A percentile compares a stretch with the other conserved stretches of the same genome.
phyloP scores from a whole-genome alignment of 257 asterid genomes.

The Sherardia arvensis region DNA sequence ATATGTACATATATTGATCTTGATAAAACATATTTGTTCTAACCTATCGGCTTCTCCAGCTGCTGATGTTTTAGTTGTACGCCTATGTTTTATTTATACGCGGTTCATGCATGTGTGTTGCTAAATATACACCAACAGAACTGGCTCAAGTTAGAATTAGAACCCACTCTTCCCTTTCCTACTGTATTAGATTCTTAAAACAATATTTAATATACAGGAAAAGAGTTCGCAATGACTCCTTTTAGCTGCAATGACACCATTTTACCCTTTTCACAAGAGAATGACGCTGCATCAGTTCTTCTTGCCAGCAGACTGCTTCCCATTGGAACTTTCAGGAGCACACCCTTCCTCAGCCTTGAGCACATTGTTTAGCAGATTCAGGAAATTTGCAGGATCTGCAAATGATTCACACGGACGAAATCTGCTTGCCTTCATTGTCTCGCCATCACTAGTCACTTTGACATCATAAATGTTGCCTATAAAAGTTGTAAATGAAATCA shows the following conservation, averaged over 20 bases:
- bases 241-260: too few species aligned
- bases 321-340: slow-evolving; percentile 33
- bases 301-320: slow-evolving; percentile 26
- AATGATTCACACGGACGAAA: slow-evolving; percentile 56
- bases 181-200: not conserved
- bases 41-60: not conserved
- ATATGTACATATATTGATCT: not conserved
- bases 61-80: not conserved
- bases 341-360: slow-evolving; percentile 29
- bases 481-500: slow-evolving; percentile 13
- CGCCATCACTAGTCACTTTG: slow-evolving; percentile 68
- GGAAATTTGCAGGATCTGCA: slow-evolving; percentile 48
- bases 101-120: too few species aligned
- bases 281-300: slow-evolving; percentile 14
- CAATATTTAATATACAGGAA: not conserved
- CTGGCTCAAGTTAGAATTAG: too few species aligned
- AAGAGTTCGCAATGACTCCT: too few species aligned
- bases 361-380: slow-evolving; percentile 37
- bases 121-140: too few species aligned
- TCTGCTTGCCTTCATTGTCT: slow-evolving; percentile 70
- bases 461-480: slow-evolving; percentile 77
- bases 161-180: too few species aligned
- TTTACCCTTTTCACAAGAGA: not conserved
- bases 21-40: not conserved
- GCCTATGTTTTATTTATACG: not conserved